A percentile compares a stretch with the other conserved stretches of the same genome.
phyloP scores from a whole-genome alignment of 1,284 basidiomycete species.

The Sparassis latifolia region DNA sequence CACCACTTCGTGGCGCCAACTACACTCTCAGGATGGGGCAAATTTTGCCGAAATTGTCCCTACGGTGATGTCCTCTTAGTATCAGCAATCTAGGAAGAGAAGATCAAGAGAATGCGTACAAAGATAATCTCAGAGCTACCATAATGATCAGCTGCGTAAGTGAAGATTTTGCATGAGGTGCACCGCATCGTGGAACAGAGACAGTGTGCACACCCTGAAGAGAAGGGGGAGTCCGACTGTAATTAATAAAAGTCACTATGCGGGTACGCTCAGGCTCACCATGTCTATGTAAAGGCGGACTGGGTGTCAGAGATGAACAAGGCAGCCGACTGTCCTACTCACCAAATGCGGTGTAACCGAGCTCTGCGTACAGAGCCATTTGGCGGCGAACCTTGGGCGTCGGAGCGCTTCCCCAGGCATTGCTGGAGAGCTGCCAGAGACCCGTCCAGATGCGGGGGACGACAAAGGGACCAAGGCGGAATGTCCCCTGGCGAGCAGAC shows the following conservation, averaged over 20 bases:
- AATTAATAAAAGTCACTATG: not conserved
- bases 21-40: constrained; percentile 37
- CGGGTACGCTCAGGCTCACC: constrained; percentile 17
- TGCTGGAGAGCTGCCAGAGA: constrained; percentile 78
- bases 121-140: constrained; percentile 74
- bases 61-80: constrained; percentile 19
- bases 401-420: constrained; percentile 74
- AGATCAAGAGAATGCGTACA: constrained; percentile 33
- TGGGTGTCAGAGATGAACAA: not conserved
- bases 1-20: constrained; percentile 81
- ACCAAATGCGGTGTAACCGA: constrained; percentile 74
- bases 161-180: not conserved
- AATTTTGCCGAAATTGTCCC: constrained; percentile 59
- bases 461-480: constrained; percentile 51
- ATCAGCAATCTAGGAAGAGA: too few relatives aligned
- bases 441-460: constrained; percentile 70
- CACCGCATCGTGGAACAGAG: not conserved
- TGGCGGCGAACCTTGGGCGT: constrained; percentile 57
- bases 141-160: constrained; percentile 68
- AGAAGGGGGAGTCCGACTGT: not conserved
- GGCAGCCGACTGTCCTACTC: constrained; percentile 10
- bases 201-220: constrained; percentile 12
- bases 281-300: constrained; percentile 25
- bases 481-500: constrained; percentile 37
- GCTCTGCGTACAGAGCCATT: constrained; percentile 57